Base-by-base conservation (phyloP, 1,284 basidiomycete genomes). In the Dichomitus squalens region DNA sequence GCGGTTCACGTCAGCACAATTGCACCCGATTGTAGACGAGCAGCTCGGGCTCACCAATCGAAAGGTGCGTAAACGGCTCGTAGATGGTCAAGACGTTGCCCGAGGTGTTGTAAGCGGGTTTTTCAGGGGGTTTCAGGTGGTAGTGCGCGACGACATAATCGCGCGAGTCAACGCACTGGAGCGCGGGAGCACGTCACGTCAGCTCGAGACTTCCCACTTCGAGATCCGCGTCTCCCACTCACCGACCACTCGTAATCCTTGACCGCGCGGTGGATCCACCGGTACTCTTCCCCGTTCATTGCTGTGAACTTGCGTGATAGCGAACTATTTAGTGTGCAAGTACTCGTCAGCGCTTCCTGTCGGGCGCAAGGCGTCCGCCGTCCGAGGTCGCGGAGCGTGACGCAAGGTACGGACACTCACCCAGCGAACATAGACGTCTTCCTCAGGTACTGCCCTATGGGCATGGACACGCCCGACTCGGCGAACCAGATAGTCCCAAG, bases 211-310 rank as follows among this genome's bases (percentile, higher is more conserved):
- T 53, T 54, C 20, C 57, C 46, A 58, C 39, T 49, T 52, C 27
- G 44, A 18, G 44, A 12, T 47, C 35, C 27, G 47, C 50, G 7
- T 20, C 33, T 29, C 27, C 55, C 52, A 78, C 85, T 65, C 66
- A 90, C 87, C 65, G 85, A 78, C 87, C 87, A 90, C 72, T 89
- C 85, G 53, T 87, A 84, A 20, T 79, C 82, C 23, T 77, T 72
- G 39, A 79, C 68, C 48, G 73, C 76, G 41, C 76, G 76, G 69
- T 82, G 73, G 39, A 79, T 77, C 88, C 88, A 90, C 64, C 76
- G 78, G 63, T 89, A 89, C 64, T 88, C 85, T 23, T 77, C 76
- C 21, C 85, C 86, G 66, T 89, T 86, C 36, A 82, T 83, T 21
- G 77, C 86, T 31, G 71, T 74, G 63, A 90, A 90, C 70, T 87